Conservation (phyloP, 1,139 yeast genomes). For the Blastobotrys capitulatus region DNA sequence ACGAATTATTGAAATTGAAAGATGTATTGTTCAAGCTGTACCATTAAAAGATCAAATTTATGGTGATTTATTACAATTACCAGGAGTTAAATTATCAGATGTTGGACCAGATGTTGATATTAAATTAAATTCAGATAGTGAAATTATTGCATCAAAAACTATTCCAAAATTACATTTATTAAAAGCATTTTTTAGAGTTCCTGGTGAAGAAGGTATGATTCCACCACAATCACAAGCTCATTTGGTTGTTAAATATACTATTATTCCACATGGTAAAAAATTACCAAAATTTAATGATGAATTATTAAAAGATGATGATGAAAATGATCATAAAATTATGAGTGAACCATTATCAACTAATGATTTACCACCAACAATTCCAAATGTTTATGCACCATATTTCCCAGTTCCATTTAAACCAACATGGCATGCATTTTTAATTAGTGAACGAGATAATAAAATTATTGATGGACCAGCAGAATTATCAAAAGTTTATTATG, state of each 20-base stretch:
- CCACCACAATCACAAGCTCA: constrained; percentile 74
- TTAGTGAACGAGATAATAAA: constrained; percentile 71
- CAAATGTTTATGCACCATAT: constrained; percentile 62
- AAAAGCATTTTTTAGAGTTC: constrained; percentile 73
- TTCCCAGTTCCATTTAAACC: constrained; percentile 51
- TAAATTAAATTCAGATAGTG: constrained; percentile 13
- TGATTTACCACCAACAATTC: constrained; percentile 59
- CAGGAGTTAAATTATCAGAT: constrained; percentile 44
- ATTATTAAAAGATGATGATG: constrained; percentile 37
- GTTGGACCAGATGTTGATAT: constrained; percentile 12
- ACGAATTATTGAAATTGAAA: constrained; percentile 61
- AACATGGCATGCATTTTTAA: constrained; percentile 64
- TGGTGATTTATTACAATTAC: constrained; percentile 75
- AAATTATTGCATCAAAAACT: constrained; percentile 15
- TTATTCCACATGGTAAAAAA: constrained; percentile 57
- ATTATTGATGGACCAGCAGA: constrained; percentile 63
- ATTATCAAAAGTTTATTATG: constrained; percentile 49
- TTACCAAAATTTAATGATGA: constrained; percentile 32
- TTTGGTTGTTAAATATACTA: constrained; percentile 66
- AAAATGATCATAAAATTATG: constrained; percentile 57
- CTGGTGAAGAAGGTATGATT: constrained; percentile 71
- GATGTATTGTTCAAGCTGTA: constrained; percentile 74
- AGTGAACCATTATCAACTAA: constrained; percentile 68
- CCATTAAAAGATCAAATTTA: constrained; percentile 44
- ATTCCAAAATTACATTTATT: constrained; percentile 62